phyloP scores from a whole-genome alignment of 2,329 filamentous ascomycete species.

The Akanthomyces muscarius region DNA sequence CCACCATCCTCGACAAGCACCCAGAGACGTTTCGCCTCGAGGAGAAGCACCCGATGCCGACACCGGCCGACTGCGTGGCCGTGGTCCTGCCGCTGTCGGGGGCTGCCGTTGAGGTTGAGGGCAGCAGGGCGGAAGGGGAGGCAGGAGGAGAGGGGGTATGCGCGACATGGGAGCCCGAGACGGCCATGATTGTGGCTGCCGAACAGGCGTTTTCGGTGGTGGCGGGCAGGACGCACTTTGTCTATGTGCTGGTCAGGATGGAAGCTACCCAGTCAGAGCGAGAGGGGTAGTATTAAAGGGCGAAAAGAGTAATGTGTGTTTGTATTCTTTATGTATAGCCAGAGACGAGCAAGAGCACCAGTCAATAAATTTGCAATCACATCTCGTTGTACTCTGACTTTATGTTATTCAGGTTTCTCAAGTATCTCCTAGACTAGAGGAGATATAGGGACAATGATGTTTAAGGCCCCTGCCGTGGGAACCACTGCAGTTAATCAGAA shows the following conservation, averaged over 20 bases:
- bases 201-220: neutral
- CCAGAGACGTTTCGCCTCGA: slow-evolving; percentile 12
- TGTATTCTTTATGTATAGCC: neutral
- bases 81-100: slow-evolving; percentile 6
- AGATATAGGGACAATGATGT: too few species aligned
- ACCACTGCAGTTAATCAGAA: too few species aligned
- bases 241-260: slow-evolving; percentile 3
- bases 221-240: slow-evolving; percentile 1
- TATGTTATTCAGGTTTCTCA: too few species aligned
- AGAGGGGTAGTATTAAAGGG: neutral
- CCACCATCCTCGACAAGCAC: slow-evolving; percentile 11
- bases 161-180: neutral
- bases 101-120: neutral
- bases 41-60: neutral
- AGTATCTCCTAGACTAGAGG: too few species aligned
- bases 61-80: slow-evolving; percentile 3
- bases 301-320: neutral
- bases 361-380: neutral
- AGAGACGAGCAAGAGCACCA: neutral
- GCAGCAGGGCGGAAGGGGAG: neutral
- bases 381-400: neutral
- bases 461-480: too few species aligned
- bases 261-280: neutral
- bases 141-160: neutral
- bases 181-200: neutral